Evolutionary conservation across 2,329 filamentous ascomycete species (phyloP).

Genomic region (Nannizzia gypsea): DNA sequence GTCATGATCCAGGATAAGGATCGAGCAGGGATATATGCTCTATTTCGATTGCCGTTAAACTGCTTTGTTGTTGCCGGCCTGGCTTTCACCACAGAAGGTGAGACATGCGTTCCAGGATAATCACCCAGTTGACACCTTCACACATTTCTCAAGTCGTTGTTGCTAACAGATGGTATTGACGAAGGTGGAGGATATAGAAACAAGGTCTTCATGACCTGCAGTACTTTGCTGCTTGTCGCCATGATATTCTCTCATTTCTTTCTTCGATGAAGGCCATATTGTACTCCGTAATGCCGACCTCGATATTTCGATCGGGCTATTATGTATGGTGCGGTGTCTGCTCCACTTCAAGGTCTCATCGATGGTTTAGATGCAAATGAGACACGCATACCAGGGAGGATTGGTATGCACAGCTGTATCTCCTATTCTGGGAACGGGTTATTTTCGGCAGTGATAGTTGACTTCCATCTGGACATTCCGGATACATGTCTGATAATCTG

Average conservation of each 20-base stretch:
- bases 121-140: background rate
- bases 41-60: conserved; percentile 49
- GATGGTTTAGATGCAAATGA: background rate
- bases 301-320: background rate
- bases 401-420: background rate
- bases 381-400: background rate
- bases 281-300: background rate
- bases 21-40: conserved; percentile 45
- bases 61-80: conserved; percentile 44
- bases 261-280: conserved; percentile 4
- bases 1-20: conserved; percentile 43
- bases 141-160: background rate
- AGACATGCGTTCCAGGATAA: background rate
- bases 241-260: conserved; percentile 8
- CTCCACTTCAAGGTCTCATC: background rate
- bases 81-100: conserved; percentile 35
- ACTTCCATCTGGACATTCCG: background rate
- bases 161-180: background rate
- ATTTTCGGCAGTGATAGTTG: background rate
- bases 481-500: too few species aligned
- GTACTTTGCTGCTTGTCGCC: conserved; percentile 12
- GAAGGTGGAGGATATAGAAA: conserved; percentile 19
- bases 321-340: background rate
- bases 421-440: background rate
- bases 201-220: conserved; percentile 22